Conservation (phyloP, 768 basidiomycete species). For the Suillus subalutaceus region DNA sequence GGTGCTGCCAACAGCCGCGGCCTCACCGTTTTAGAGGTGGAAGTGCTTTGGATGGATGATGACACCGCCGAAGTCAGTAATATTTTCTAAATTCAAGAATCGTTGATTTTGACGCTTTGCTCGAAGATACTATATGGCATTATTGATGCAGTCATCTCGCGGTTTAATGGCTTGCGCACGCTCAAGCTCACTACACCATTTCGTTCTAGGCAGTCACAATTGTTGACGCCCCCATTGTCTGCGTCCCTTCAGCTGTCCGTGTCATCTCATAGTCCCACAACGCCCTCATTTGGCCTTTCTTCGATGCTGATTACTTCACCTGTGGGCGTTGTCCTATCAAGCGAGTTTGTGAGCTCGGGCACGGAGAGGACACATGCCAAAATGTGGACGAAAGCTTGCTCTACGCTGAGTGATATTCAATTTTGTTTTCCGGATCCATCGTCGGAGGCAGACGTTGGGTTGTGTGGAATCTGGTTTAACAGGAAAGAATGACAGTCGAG, state of each 20-base stretch:
- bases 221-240: slow-evolving; percentile 6
- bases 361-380: slow-evolving; percentile 30
- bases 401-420: slow-evolving; percentile 30
- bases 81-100: background rate
- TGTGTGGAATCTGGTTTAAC: slow-evolving; percentile 36
- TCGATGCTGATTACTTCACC: slow-evolving; percentile 5
- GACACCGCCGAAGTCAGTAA: slow-evolving; percentile 32
- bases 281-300: background rate
- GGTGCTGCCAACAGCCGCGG: slow-evolving; percentile 10
- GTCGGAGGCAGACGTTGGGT: slow-evolving; percentile 28
- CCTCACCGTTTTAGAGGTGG: slow-evolving; percentile 29
- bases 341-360: slow-evolving; percentile 32
- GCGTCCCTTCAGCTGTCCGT: slow-evolving; percentile 1
- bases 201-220: slow-evolving; percentile 27
- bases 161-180: slow-evolving; percentile 29
- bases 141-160: slow-evolving; percentile 34
- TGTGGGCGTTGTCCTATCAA: slow-evolving; percentile 10
- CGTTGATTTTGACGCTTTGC: background rate
- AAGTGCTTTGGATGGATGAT: slow-evolving; percentile 29
- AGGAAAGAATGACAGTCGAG: slow-evolving; percentile 16
- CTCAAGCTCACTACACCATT: slow-evolving; percentile 36
- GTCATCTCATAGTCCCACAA: slow-evolving; percentile 15
- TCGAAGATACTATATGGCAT: slow-evolving; percentile 31
- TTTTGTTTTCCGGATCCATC: slow-evolving; percentile 33
- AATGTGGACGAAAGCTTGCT: slow-evolving; percentile 32